These are phyloP conservation scores for Penicillium bovifimosum DNA, from an alignment of 495 filamentous ascomycete genomes.

Conservation along the genomic window DNA sequence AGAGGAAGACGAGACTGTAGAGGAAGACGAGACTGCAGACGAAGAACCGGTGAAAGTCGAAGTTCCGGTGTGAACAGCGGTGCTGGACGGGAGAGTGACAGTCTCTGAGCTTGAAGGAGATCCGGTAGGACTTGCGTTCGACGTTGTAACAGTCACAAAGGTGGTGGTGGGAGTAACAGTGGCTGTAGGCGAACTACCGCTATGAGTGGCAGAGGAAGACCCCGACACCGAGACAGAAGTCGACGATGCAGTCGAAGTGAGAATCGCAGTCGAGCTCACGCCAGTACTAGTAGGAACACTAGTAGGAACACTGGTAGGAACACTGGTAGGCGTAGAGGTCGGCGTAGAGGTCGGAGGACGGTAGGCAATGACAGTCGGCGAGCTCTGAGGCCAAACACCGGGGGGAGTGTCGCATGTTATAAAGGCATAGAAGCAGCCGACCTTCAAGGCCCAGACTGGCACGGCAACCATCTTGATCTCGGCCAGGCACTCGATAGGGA, in stretches of 20 bases:
- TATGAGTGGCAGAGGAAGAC: slow-evolving; percentile 8
- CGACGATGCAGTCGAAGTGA: slow-evolving; percentile 7
- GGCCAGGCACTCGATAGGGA: slow-evolving; percentile 14
- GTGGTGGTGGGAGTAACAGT: slow-evolving; percentile 14
- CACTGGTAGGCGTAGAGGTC: slow-evolving; percentile 7
- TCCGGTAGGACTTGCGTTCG: not conserved
- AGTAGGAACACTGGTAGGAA: slow-evolving; percentile 5
- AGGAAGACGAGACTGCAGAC: not conserved
- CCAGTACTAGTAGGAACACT: slow-evolving; percentile 8
- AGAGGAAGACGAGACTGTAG: not conserved
- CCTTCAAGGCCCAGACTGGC: slow-evolving; percentile 23
- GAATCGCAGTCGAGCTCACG: slow-evolving; percentile 8
- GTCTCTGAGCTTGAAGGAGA: slow-evolving; percentile 3
- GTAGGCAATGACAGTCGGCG: slow-evolving; percentile 22
- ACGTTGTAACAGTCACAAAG: slow-evolving; percentile 11
- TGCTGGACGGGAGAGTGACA: slow-evolving; percentile 1
- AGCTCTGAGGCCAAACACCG: slow-evolving; percentile 26
- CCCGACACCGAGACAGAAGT: slow-evolving; percentile 8
- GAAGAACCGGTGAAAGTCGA: too few relatives aligned
- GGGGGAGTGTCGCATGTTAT: slow-evolving; percentile 37
- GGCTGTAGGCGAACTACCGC: slow-evolving; percentile 13
- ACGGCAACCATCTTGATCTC: slow-evolving; percentile 26
- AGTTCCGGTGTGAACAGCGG: not conserved
- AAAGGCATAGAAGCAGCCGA: slow-evolving; percentile 33
- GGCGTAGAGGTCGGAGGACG: slow-evolving; percentile 14